Evolutionary conservation across 2,329 filamentous ascomycete genomes (phyloP), one percentile per base, ranked within the genome.

Genomic region (Pestalotiopsis sp.): DNA sequence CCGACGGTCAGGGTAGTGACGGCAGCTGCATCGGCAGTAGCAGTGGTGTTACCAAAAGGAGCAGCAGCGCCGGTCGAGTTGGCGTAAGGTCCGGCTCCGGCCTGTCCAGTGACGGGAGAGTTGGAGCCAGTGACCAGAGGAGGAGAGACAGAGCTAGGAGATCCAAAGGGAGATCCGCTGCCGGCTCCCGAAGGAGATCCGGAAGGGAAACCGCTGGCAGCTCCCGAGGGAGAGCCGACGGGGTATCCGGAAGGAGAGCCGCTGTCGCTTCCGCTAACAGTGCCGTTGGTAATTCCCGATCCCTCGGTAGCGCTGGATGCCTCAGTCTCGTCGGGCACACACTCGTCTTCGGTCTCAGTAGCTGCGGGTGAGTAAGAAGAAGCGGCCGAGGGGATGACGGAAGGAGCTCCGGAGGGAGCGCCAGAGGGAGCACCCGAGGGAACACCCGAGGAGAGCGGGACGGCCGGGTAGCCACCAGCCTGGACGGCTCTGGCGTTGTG

Each of bases 1-100:
- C 69, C 73, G 65, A 76, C 65, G 14, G 73, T 76, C 62, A 74
- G 38, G 3, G 73, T 75, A 31, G 76, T 77, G 59, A 74, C 68
- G 59, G 65, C 64, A 57, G 63, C 68, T 13, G 63, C 70, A 59
- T 72, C 66, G 61, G 68, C 61, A 58, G 66, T 65, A 14, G 56
- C 70, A 11, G 67, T 68, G 2, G 66, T n/a, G 62, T 68, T 68
- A 14, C 61, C 56, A 31, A 66, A 70, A 40, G 66, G 66, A 2
- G 59, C 62, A 38, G 59, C 62, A 49, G 58, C 52, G 12, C 60
- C 62, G 57, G 49, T 71, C 20, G 59, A 60, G 38, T 73, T 75
- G 36, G 61, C 27, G 45, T 38, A 64, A 52, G 62, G 61, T 52
- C 45, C 27, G 27, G 59, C 31, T 36, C 31, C 31, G 14, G 31